Conservation (phyloP, 2,329 filamentous ascomycete species). For the Cercospora janseana region DNA sequence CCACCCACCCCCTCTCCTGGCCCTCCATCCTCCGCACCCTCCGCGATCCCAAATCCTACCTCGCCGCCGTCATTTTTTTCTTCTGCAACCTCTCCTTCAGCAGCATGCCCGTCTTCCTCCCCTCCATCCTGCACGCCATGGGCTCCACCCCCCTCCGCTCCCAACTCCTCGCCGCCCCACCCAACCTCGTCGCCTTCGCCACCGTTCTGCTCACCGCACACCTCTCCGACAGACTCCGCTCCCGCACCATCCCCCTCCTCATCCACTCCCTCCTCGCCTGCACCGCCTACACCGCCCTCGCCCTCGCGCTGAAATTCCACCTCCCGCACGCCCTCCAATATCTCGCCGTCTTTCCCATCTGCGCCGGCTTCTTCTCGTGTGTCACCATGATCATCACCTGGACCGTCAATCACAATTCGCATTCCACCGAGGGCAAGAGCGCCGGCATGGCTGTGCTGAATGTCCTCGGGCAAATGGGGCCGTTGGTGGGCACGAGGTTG, state of each 20-base stretch:
- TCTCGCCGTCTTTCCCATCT: constrained; percentile 72
- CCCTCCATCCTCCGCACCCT: constrained; percentile 60
- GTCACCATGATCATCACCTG: constrained; percentile 84
- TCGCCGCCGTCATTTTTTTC: constrained; percentile 81
- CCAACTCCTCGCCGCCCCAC: constrained; percentile 77
- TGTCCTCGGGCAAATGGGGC: constrained; percentile 75
- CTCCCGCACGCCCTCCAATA: constrained; percentile 56
- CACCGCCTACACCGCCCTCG: constrained; percentile 47
- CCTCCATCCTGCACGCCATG: constrained; percentile 61
- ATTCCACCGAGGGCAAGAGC: constrained; percentile 65
- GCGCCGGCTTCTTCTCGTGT: constrained; percentile 77
- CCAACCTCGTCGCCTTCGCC: constrained; percentile 73
- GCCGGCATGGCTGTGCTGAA: constrained; percentile 79
- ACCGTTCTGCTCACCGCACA: constrained; percentile 69
- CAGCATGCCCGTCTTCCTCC: constrained; percentile 83
- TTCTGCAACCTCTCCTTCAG: constrained; percentile 84
- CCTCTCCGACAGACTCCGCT: constrained; percentile 64
- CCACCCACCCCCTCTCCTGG: constrained; percentile 42
- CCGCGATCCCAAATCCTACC: constrained; percentile 66
- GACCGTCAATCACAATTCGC: constrained; percentile 85
- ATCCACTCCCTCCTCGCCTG: constrained; percentile 67
- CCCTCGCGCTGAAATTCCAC: constrained; percentile 43
- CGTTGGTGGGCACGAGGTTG: constrained; percentile 57
- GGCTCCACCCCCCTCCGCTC: constrained; percentile 65
- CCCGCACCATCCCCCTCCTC: constrained; percentile 66